These are phyloP conservation scores for Emericellopsis cladophorae DNA, from an alignment of 2,329 filamentous ascomycete genomes.

Conservation along the genomic window DNA sequence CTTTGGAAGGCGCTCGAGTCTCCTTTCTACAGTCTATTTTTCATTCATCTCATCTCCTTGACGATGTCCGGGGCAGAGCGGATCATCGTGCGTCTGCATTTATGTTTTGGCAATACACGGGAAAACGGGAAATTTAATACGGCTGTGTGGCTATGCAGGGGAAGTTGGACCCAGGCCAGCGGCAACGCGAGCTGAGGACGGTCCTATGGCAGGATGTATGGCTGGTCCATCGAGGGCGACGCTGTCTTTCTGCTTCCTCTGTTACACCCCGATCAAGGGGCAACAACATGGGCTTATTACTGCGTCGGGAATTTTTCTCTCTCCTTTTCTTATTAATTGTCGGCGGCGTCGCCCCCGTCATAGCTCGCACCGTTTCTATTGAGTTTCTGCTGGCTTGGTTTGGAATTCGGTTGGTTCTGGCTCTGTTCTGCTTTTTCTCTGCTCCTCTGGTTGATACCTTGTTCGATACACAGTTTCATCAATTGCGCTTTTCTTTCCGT, in stretches of 20 bases:
- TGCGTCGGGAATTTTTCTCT: conserved; percentile 14
- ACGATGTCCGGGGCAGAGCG: conserved; percentile 23
- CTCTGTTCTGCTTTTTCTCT: not conserved
- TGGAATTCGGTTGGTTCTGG: conserved; percentile 23
- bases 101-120: conserved; percentile 6
- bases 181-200: conserved; percentile 28
- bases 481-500: conserved; percentile 10
- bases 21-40: conserved; percentile 10
- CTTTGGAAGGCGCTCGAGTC: conserved; percentile 7
- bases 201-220: conserved; percentile 28
- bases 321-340: conserved; percentile 23
- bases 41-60: conserved; percentile 17
- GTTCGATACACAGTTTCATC: conserved; percentile 36
- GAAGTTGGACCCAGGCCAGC: conserved; percentile 5
- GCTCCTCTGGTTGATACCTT: conserved; percentile 12
- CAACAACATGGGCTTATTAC: too few species aligned
- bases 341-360: conserved; percentile 14
- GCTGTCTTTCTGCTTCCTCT: conserved; percentile 19
- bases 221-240: conserved; percentile 37
- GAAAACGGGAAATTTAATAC: not conserved
- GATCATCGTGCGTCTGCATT: conserved; percentile 14
- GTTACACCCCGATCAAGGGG: conserved; percentile 6
- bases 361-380: not conserved
- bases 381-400: conserved; percentile 16
- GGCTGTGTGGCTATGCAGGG: not conserved